Evolutionary conservation across 768 basidiomycete species (phyloP).

Genomic region (Mycena haematopus): DNA sequence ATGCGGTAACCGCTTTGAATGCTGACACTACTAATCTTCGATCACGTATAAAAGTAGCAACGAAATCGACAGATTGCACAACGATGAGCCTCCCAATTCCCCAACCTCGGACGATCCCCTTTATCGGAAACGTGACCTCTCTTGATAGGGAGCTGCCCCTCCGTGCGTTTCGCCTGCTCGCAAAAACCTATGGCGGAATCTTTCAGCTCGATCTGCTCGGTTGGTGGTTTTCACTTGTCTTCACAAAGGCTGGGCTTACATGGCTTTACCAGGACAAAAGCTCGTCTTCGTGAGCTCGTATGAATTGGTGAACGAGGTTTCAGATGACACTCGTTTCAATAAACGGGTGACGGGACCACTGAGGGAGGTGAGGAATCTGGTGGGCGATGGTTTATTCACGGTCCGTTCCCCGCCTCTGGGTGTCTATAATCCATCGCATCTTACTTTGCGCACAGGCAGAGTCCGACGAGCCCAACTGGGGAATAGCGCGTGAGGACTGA

Average conservation of each 20-base stretch:
- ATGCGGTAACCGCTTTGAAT: no score
- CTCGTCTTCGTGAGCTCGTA: constrained; percentile 40
- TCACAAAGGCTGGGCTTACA: background rate
- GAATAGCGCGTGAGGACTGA: constrained; percentile 44
- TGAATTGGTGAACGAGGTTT: constrained; percentile 46
- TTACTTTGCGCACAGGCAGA: constrained; percentile 37
- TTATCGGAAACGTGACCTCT: constrained; percentile 47
- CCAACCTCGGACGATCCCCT: constrained; percentile 47
- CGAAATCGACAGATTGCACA: no score
- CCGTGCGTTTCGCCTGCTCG: constrained; percentile 41
- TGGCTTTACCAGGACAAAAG: constrained; percentile 31
- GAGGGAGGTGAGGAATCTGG: constrained; percentile 41
- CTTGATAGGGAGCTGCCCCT: constrained; percentile 46
- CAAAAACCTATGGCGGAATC: constrained; percentile 48
- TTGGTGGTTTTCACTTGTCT: constrained; percentile 23
- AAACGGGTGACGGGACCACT: constrained; percentile 44
- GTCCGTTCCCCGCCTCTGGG: constrained; percentile 28
- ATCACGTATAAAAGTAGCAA: no score
- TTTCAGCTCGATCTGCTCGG: constrained; percentile 45
- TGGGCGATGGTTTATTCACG: constrained; percentile 51
- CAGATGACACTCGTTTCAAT: constrained; percentile 49
- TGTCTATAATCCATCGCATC: background rate
- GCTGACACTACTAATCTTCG: no score
- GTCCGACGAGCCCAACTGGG: constrained; percentile 53
- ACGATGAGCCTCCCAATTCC: constrained; percentile 48